These are phyloP conservation scores for Dipodascus albidus DNA, from an alignment of 805 yeast species.

Conservation along the genomic window DNA sequence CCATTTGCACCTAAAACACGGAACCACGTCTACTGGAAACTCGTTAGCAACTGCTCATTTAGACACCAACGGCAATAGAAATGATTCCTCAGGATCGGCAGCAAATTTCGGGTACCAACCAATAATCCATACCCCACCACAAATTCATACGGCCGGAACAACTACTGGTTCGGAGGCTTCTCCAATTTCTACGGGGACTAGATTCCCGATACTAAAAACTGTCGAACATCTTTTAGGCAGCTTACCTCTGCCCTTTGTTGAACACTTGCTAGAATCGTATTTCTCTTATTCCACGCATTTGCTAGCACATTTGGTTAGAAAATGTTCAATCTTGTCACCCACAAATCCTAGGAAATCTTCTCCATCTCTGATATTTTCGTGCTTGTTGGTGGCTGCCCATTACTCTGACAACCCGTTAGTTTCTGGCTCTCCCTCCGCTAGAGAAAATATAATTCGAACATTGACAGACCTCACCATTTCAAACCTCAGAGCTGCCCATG, in stretches of 20 bases:
- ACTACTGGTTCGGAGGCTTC: background rate
- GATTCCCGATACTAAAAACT: slow-evolving; percentile 14
- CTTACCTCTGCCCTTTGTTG: slow-evolving; percentile 18
- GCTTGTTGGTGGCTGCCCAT: slow-evolving; percentile 22
- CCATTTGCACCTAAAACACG: background rate
- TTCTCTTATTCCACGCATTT: slow-evolving; percentile 22
- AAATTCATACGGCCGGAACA: background rate
- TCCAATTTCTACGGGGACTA: background rate
- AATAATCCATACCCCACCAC: background rate
- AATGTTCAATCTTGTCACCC: slow-evolving; percentile 15
- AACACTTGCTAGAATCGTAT: slow-evolving; percentile 21
- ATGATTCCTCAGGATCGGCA: background rate
- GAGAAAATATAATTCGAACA: slow-evolving; percentile 15
- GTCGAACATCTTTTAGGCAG: slow-evolving; percentile 9
- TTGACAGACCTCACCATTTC: slow-evolving; percentile 18
- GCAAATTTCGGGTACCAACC: background rate
- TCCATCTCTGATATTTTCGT: slow-evolving; percentile 18
- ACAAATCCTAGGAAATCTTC: slow-evolving; percentile 15
- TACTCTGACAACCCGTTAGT: slow-evolving; percentile 21
- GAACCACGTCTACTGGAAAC: background rate
- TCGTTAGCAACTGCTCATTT: background rate
- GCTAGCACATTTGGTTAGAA: slow-evolving; percentile 18
- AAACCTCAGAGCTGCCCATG: slow-evolving; percentile 16
- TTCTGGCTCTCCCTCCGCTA: slow-evolving; percentile 20
- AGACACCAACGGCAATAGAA: background rate